A percentile compares a stretch with the other conserved stretches of the same genome.
Evolutionary conservation across 2,329 filamentous ascomycete genomes (phyloP).

Genomic region (Penicillium palitans): DNA sequence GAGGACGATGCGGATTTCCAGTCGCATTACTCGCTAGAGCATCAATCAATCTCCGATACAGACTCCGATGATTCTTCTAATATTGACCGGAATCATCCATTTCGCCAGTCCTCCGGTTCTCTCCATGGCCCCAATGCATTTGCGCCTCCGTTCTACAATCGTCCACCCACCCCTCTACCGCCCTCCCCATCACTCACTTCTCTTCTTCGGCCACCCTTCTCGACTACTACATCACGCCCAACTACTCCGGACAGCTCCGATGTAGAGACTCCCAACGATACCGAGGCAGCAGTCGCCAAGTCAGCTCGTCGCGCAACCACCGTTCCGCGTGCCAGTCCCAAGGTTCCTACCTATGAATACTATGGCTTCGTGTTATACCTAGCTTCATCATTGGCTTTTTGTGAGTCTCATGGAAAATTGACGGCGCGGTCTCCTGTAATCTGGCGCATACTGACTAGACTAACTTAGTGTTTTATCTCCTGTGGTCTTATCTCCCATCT

Average conservation of each 20-base stretch:
- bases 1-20: conserved; percentile 48
- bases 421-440: not conserved
- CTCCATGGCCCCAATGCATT: conserved; percentile 52
- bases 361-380: conserved; percentile 98
- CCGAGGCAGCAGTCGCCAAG: conserved; percentile 60
- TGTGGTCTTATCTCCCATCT: conserved; percentile 89
- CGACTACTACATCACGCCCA: conserved; percentile 72
- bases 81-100: conserved; percentile 39
- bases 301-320: conserved; percentile 61
- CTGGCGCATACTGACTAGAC: conserved; percentile 4
- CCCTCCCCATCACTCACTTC: conserved; percentile 91
- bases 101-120: conserved; percentile 44
- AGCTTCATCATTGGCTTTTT: conserved; percentile 78
- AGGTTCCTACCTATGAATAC: conserved; percentile 99
- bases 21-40: conserved; percentile 47
- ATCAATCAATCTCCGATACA: conserved; percentile 39
- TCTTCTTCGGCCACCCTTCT: conserved; percentile 72
- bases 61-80: conserved; percentile 37
- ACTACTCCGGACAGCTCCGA: conserved; percentile 91
- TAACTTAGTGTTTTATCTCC: conserved; percentile 58
- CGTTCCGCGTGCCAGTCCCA: conserved; percentile 80
- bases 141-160: conserved; percentile 90
- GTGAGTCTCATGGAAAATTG: conserved; percentile 50
- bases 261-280: conserved; percentile 67
- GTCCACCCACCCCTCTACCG: conserved; percentile 90